Evolutionary conservation across 345 rosid species (phyloP).

Genomic region (Brassica nigra): DNA sequence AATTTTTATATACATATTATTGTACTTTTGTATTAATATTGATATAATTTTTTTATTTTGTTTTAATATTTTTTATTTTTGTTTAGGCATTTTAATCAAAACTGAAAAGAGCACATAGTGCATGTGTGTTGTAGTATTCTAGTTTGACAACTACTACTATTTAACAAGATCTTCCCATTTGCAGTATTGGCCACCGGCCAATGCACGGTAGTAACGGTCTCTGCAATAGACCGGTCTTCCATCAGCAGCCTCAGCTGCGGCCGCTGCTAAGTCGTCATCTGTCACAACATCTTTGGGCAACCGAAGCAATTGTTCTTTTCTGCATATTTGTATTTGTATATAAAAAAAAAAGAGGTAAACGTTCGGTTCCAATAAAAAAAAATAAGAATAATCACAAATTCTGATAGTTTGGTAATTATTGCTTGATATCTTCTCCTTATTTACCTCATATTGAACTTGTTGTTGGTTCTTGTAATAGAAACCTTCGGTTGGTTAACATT

Average conservation of each 20-base stretch:
- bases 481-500: conserved; percentile 35
- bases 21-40: no score
- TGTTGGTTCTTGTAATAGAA: conserved; percentile 51
- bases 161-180: conserved; percentile 88
- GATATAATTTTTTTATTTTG: no score
- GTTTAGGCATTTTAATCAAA: background rate
- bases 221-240: conserved; percentile 98
- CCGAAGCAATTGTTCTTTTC: conserved; percentile 76
- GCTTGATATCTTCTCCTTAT: conserved; percentile 14
- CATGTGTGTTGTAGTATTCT: background rate
- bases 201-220: conserved; percentile 88
- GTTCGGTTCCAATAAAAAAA: background rate
- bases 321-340: conserved; percentile 21
- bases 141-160: conserved; percentile 13
- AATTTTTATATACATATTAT: no score
- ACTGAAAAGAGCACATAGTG: background rate
- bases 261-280: conserved; percentile 83
- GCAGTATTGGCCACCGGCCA: conserved; percentile 99
- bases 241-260: conserved; percentile 94
- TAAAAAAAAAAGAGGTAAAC: background rate
- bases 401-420: background rate
- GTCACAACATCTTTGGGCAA: conserved; percentile 70
- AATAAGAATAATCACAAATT: background rate
- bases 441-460: conserved; percentile 68
- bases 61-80: no score